Evolutionary conservation across 352 stramenopile species (phyloP), one percentile per base, ranked within the genome.

Genomic region (Discostella stelligera): DNA sequence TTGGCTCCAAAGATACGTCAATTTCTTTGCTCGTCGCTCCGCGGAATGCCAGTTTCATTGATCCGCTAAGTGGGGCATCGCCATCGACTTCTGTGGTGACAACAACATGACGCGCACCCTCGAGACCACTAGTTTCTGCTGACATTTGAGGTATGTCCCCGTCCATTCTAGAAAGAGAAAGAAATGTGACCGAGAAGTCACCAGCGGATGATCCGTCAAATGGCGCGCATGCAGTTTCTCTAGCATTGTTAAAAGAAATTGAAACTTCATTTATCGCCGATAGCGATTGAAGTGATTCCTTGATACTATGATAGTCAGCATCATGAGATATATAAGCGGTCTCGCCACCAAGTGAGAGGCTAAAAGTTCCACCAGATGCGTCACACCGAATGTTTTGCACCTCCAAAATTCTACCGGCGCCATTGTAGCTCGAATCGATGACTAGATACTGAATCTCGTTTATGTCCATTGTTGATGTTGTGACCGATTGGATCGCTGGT

Each of bases 361-460:
- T 79, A 78, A 98, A 98, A 21, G 83, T 91, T 4, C 96, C 96
- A 49, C 88, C 94, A 37, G 82, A 90, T 8, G 94, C 95, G 75
- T 98, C 96, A 69, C 96, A 98, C 4, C 82, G 89, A 44, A 98
- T 89, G 23, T 88, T 78, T 82, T 98, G 96, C 2, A 96, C 82
- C 85, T 98, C 95, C 21, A 73, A 90, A 6, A 67, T 66, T 6
- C 79, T 32, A 21, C 86, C 67, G 48, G 72, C 80, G 10, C 91
- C 89, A 14, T 59, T 66, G 71, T 95, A 97, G 9, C 84, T 93
- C 11, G 91, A 96, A 75, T 96, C 73, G 25, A 91, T 66, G 69
- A 86, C 66, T 48, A 92, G 82, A 53, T 84, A 87, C 30, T 98
- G 96, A 1, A 98, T 89, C 80, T 98, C 96, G 13, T 80, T 87